phyloP scores from a whole-genome alignment of 164 flowering plant species.

The Aristolochia californica region DNA sequence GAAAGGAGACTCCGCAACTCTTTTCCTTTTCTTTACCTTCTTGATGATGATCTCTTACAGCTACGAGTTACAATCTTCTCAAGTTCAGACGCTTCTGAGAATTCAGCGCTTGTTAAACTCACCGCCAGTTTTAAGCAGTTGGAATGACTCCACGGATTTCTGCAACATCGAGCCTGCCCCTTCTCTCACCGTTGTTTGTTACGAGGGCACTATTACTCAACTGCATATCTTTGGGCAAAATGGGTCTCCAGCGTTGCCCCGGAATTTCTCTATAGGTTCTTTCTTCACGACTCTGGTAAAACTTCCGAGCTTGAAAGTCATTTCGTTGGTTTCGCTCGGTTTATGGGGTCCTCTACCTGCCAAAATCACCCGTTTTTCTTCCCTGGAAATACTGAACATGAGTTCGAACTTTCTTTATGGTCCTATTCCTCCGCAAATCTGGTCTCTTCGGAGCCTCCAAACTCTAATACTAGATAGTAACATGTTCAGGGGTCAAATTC shows the following conservation, averaged over 20 bases:
- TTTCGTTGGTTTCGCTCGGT: constrained; percentile 83
- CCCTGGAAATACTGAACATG: constrained; percentile 74
- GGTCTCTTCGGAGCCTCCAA: constrained; percentile 44
- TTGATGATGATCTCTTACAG: constrained; percentile 19
- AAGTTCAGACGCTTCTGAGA: constrained; percentile 51
- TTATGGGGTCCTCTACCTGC: constrained; percentile 79
- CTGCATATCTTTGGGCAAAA: constrained; percentile 55
- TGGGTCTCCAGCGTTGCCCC: constrained; percentile 35
- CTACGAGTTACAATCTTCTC: constrained; percentile 52
- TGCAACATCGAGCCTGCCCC: constrained; percentile 55
- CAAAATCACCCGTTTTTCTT: constrained; percentile 45
- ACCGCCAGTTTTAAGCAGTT: constrained; percentile 50
- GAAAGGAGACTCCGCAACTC: constrained; percentile 1
- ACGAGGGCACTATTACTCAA: constrained; percentile 71
- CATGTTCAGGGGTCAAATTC: constrained; percentile 51
- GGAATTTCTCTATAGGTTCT: constrained; percentile 66
- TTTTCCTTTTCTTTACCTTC: constrained; percentile 18
- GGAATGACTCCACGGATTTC: constrained; percentile 65
- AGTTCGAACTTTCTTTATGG: constrained; percentile 75
- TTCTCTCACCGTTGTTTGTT: constrained; percentile 67
- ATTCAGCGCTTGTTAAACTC: constrained; percentile 45
- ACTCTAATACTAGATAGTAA: constrained; percentile 75
- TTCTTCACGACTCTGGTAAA: constrained; percentile 53
- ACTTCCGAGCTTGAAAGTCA: constrained; percentile 70
- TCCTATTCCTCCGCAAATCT: constrained; percentile 47